Percentiles rank a stretch among this genome's conserved stretches.
Conservation (phyloP, 768 basidiomycete genomes). For the Phaffia tasmanica region DNA sequence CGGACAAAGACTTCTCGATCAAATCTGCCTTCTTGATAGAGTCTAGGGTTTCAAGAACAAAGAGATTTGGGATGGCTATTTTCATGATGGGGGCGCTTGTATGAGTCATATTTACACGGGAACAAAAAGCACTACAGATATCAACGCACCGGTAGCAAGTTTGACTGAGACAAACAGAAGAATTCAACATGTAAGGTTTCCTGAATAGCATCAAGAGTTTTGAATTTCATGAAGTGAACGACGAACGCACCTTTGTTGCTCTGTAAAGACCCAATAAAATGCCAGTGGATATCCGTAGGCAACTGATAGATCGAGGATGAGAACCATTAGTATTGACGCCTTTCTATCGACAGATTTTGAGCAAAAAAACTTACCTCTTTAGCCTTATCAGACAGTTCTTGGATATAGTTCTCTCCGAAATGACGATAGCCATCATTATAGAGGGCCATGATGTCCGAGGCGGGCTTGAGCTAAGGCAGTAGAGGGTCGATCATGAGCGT, state of each 20-base stretch:
- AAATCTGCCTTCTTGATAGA: conserved; percentile 68
- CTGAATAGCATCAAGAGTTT: no score
- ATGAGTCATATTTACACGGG: not conserved
- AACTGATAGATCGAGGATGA: conserved; percentile 46
- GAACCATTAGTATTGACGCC: conserved; percentile 1
- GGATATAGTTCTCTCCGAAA: conserved; percentile 97
- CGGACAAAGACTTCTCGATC: conserved; percentile 56
- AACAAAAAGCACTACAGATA: not conserved
- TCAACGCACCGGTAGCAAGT: conserved; percentile 58
- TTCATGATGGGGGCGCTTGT: not conserved
- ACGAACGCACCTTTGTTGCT: conserved; percentile 55
- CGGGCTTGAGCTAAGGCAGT: conserved; percentile 54
- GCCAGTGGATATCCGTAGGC: conserved; percentile 83
- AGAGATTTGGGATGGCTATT: conserved; percentile 65
- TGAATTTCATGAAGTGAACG: no score
- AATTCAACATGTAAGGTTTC: no score
- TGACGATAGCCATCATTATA: conserved; percentile 61
- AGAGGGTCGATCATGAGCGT: not conserved
- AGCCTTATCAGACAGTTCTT: conserved; percentile 83
- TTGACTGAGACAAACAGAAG: conserved; percentile 44
- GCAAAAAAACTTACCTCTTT: conserved; percentile 44
- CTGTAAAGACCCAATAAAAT: conserved; percentile 89
- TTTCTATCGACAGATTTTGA: not conserved
- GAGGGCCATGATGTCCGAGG: conserved; percentile 71
- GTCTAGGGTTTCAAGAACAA: conserved; percentile 73